Base-by-base conservation (phyloP, 768 basidiomycete genomes). In the Naematelia encephala region DNA sequence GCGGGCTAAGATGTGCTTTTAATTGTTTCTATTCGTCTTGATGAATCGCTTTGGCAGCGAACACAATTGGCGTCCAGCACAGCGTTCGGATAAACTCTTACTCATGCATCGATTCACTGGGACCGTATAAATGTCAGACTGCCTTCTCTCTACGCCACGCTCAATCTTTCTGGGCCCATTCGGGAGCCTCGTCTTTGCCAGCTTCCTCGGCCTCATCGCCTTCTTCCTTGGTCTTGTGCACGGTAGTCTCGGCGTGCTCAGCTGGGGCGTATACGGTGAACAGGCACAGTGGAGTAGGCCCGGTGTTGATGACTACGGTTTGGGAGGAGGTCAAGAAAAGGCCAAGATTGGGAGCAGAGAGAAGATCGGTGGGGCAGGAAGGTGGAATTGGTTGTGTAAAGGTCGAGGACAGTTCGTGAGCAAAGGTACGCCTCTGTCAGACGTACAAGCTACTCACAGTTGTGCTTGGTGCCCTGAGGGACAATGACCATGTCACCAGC, bases 401-500 rank as follows among this genome's bases (percentile, higher is more conserved):
- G 4, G 12, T 14, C 29, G 23, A n/a, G 2, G 23, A 28, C 25
- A 34, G 0, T 8, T 25, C 21, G 49, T 43, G 29, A 10, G 10
- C 1, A 43, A n/a, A 22, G 19, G 25, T 39, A 22, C 28, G 5
- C 26, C 5, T 3, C 16, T 19, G n/a, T n/a, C n/a, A n/a, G n/a
- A n/a, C n/a, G n/a, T n/a, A n/a, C n/a, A n/a, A n/a, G n/a, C n/a
- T n/a, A 62, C 71, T 56, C 34, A 76, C 73, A 76, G 62, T 76
- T 76, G 57, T 78, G 78, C 62, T 77, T 70, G 5, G 76, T 77
- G 5, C 78, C 77, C 61, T 78, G 77, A 28, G 78, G 79, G 5
- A 80, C 79, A 49, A 80, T 74, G 27, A 77, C 75, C 52, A 80
- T 51, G 59, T 79, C 78, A 4, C 78, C 79, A 11, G 76, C 75